Base-by-base conservation (phyloP, 2,329 filamentous ascomycete species). In the Ustulina deusta region DNA sequence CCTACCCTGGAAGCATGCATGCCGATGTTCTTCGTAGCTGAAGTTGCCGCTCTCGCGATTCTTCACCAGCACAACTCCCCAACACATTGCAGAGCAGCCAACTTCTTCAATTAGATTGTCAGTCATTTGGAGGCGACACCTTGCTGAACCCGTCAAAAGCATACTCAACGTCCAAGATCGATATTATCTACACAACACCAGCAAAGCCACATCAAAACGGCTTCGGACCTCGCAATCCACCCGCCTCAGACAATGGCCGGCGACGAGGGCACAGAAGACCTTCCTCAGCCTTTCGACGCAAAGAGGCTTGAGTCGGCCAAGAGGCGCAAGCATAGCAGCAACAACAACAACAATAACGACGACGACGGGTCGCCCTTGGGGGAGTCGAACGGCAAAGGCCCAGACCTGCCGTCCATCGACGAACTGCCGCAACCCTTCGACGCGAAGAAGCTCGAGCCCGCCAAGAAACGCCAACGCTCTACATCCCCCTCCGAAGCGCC, bases 351-450 rank as follows among this genome's bases (percentile, higher is more conserved):
- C 32, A 56, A 10, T 15, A 51, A 9, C 27, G n/a, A 15, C 49
- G 20, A 15, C 17, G n/a, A 56, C 36, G 66, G 74, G 40, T 81
- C 81, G 15, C 79, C 81, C 0, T 42, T 48, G 38, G 61, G 62
- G 17, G 67, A 52, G 78, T 79, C 71, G 76, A 79, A 63, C 13
- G n/a, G 52, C 36, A 42, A 42, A 29, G 57, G 63, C 46, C 44
- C 70, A 48, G 72, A 74, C 49, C 72, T 76, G 48, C 64, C 71
- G 56, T 64, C 74, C 27, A 75, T 79, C 54, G 81, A 83, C 64
- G 80, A 82, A n/a, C 82, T 87, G 5, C 87, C 87, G 9, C 86
- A 89, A 69, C 86, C 87, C 5, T 89, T 89, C 79, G 86, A 89
- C 71, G 87, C 87, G 25, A 85, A 84, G 71, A 83, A 82, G 48